These are phyloP conservation scores for Oldenlandia corymbosa DNA, from an alignment of 257 asterid genomes.

Conservation along the genomic window DNA sequence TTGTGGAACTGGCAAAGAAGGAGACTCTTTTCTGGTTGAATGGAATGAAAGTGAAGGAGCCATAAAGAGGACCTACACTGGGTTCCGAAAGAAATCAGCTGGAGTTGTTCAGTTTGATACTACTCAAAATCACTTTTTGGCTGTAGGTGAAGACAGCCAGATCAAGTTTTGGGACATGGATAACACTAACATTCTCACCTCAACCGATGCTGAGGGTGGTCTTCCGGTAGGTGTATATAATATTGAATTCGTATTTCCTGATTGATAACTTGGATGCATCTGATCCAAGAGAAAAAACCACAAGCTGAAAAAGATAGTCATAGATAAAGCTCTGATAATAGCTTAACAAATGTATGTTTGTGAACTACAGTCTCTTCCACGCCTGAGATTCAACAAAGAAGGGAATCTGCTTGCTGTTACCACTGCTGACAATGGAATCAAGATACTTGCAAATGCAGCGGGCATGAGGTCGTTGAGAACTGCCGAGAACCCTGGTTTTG, in stretches of 20 bases:
- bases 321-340: neutral
- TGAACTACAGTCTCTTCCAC: slow-evolving; percentile 67
- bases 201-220: slow-evolving; percentile 90
- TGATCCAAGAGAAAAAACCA: neutral
- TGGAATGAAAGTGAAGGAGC: slow-evolving; percentile 99
- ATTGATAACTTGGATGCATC: neutral
- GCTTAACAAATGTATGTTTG: slow-evolving; percentile 17
- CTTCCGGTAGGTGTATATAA: slow-evolving; percentile 69
- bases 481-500: slow-evolving; percentile 71
- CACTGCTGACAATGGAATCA: slow-evolving; percentile 84
- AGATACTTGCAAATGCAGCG: slow-evolving; percentile 74
- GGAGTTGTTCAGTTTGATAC: slow-evolving; percentile 93
- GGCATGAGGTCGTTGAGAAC: slow-evolving; percentile 79
- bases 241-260: neutral
- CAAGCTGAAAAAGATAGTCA: neutral
- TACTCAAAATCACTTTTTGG: slow-evolving; percentile 85
- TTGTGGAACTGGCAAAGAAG: slow-evolving; percentile 97
- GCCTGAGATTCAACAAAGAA: slow-evolving; percentile 88
- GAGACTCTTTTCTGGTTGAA: slow-evolving; percentile 90
- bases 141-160: slow-evolving; percentile 93
- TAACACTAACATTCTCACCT: slow-evolving; percentile 48
- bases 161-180: slow-evolving; percentile 99
- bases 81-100: slow-evolving; percentile 74
- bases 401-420: slow-evolving; percentile 96
- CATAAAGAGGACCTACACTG: slow-evolving; percentile 76